Conservation (phyloP, 1,284 basidiomycete species). For the Melampsora occidentalis region DNA sequence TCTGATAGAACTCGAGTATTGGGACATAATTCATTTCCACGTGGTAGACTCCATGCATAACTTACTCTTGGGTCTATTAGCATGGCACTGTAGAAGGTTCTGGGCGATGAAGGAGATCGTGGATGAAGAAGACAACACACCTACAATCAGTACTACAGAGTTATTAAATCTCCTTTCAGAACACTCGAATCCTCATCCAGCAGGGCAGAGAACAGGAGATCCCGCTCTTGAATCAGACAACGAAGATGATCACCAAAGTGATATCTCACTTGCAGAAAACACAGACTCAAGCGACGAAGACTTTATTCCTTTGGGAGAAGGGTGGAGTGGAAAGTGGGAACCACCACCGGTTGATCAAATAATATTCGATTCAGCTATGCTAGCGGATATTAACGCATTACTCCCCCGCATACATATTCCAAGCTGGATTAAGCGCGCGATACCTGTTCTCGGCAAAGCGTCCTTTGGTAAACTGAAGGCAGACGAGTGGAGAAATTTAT, state of each 20-base stretch:
- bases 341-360: background rate
- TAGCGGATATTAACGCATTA: constrained; percentile 14
- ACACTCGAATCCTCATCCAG: background rate
- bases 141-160: background rate
- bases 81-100: constrained; percentile 25
- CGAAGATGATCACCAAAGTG: constrained; percentile 7
- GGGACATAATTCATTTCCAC: background rate
- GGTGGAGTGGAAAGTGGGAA: constrained; percentile 23
- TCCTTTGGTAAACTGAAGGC: constrained; percentile 19
- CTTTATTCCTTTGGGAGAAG: constrained; percentile 2
- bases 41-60: constrained; percentile 34
- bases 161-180: background rate
- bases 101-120: constrained; percentile 28
- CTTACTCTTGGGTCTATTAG: constrained; percentile 9
- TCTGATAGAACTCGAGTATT: background rate
- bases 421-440: constrained; percentile 24
- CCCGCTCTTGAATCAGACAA: background rate
- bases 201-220: too few relatives aligned
- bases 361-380: constrained; percentile 7
- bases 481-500: too few relatives aligned
- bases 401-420: constrained; percentile 6
- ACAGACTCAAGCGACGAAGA: background rate
- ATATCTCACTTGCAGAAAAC: background rate
- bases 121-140: background rate
- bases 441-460: constrained; percentile 36